Evolutionary conservation across 2,329 filamentous ascomycete genomes (phyloP).

Genomic region (Cadophora luteo-olivacea): DNA sequence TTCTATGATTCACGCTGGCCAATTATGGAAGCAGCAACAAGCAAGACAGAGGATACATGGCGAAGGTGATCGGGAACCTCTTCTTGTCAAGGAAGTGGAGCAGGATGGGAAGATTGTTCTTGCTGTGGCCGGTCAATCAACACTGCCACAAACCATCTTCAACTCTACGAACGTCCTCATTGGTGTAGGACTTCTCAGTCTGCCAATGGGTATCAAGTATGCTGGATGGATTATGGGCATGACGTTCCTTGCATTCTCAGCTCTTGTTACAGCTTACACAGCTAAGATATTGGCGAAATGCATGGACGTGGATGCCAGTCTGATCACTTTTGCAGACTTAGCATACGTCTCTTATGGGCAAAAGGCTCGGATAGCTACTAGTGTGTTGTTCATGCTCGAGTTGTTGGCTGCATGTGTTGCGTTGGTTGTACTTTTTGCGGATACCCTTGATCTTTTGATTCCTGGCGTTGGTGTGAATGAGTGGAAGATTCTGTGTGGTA

Average conservation of each 20-base stretch:
- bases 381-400: constrained; percentile 86
- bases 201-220: constrained; percentile 87
- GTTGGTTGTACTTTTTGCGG: constrained; percentile 89
- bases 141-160: constrained; percentile 92
- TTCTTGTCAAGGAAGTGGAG: constrained; percentile 88
- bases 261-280: constrained; percentile 82
- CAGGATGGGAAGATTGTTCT: constrained; percentile 86
- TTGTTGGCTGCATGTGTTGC: constrained; percentile 89
- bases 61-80: constrained; percentile 70
- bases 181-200: constrained; percentile 85
- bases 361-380: constrained; percentile 80
- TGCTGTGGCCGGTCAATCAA: constrained; percentile 91
- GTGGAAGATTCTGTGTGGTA: constrained; percentile 87
- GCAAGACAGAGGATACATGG: constrained; percentile 50
- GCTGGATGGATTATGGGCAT: constrained; percentile 89
- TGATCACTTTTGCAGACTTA: constrained; percentile 94
- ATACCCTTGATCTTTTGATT: constrained; percentile 82
- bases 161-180: constrained; percentile 87
- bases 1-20: constrained; percentile 58
- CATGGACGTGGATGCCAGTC: constrained; percentile 81
- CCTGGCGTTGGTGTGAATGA: constrained; percentile 70
- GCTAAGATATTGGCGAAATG: constrained; percentile 86
- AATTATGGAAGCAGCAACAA: constrained; percentile 59
- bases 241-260: constrained; percentile 74
- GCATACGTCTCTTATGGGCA: constrained; percentile 90